Evolutionary conservation across 495 filamentous ascomycete species (phyloP).

Genomic region (Hyaloscypha variabilis): DNA sequence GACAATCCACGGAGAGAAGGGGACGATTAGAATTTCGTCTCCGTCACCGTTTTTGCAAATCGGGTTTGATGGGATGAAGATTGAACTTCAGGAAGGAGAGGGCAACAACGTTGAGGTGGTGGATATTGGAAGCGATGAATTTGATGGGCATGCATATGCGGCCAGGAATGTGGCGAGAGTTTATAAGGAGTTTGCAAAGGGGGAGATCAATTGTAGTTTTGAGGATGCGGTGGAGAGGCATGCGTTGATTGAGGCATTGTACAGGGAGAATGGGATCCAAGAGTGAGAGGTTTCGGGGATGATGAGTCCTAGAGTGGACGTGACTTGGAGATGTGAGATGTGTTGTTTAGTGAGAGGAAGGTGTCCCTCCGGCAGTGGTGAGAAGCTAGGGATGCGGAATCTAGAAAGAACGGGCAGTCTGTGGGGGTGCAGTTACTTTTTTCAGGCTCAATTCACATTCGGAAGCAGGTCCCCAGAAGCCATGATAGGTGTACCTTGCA

Average conservation of each 20-base stretch:
- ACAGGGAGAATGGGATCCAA: conserved; percentile 22
- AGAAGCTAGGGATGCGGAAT: too few relatives aligned
- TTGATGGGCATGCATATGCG: conserved; percentile 5
- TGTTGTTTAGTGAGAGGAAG: too few relatives aligned
- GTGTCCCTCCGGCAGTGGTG: too few relatives aligned
- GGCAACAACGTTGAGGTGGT: conserved; percentile 44
- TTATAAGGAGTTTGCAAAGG: conserved; percentile 51
- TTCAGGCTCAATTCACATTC: too few relatives aligned
- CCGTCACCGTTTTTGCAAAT: conserved; percentile 40
- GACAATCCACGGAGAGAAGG: conserved; percentile 57
- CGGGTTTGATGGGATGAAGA: conserved; percentile 35
- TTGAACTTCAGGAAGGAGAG: conserved; percentile 47
- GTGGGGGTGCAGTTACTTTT: too few relatives aligned
- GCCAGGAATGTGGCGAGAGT: conserved; percentile 48
- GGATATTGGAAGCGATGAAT: conserved; percentile 43
- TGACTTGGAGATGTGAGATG: too few relatives aligned
- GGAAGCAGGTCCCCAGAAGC: too few relatives aligned
- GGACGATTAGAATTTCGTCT: conserved; percentile 53
- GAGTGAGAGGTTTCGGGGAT: not conserved
- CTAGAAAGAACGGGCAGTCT: too few relatives aligned
- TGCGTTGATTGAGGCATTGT: conserved; percentile 33
- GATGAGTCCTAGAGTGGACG: not conserved
- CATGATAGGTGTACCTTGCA: too few relatives aligned
- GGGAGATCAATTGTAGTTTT: conserved; percentile 41
- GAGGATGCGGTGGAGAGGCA: conserved; percentile 46